Base-by-base conservation (phyloP, 352 stramenopile genomes). In the Plasmopara halstedii region DNA sequence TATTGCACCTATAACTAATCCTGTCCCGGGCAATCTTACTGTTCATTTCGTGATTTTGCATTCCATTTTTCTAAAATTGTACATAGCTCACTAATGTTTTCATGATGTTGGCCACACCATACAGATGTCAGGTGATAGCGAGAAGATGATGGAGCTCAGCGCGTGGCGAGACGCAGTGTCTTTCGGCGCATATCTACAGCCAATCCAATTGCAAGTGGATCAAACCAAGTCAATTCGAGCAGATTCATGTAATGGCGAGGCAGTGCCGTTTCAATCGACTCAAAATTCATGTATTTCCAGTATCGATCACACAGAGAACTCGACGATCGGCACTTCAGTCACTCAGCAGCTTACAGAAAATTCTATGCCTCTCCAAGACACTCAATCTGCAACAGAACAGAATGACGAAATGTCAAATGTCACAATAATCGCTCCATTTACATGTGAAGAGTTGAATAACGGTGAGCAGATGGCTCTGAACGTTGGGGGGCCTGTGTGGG, bases 401-500 rank as follows among this genome's bases (percentile, higher is more conserved):
- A 56, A 31, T 15, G 17, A 10, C 0, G 26, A 59, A 6, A 40
- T 21, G 13, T 9, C 2, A n/a, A 29, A 33, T 10, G 36, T 64
- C 10, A 49, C 64, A 47, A 35, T 73, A 20, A 53, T 89, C 32
- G 63, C 67, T 22, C 64, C 75, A 37, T 85, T 86, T 53, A 42
- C 57, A 36, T 69, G 73, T 54, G 64, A 61, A 36, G 46, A 36
- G 14, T 14, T 88, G 4, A 56, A 59, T 13, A 42, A 48, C 9
- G 40, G 39, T 14, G 51, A 66, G 5, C 61, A 63, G 48, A 73
- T 77, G 50, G 77, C 53, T 14, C 26, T 88, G 13, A 88, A 91
- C 44, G 74, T 70, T 0, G 79, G 79, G 17, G 79, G 79, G 15
- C 79, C 79, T 2, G 69, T 91, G 27, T 88, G 76, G 76, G 79